phyloP scores from a whole-genome alignment of 2,329 filamentous ascomycete species.

The Aureobasidium zeae region DNA sequence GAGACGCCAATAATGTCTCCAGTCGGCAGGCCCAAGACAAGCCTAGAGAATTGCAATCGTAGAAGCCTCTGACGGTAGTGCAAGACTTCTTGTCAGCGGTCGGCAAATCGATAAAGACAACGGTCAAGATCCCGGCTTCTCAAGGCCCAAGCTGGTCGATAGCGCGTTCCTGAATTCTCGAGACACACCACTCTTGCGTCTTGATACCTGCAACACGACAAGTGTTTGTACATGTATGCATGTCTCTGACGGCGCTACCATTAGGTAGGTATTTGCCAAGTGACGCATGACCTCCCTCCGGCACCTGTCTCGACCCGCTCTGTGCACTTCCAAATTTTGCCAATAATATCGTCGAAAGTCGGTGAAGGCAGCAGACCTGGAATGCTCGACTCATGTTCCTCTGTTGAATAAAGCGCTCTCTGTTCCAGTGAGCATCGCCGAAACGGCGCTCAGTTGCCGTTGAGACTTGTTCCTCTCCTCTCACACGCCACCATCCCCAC shows the following conservation, averaged over 20 bases:
- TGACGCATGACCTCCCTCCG: conserved; percentile 4
- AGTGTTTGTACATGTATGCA: background rate
- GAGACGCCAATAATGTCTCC: background rate
- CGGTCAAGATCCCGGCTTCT: too few relatives aligned
- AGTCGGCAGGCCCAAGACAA: background rate
- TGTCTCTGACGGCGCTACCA: background rate
- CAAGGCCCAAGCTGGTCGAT: conserved; percentile 4
- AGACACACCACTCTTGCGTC: too few relatives aligned
- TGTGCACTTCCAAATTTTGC: conserved; percentile 1
- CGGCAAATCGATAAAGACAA: conserved; percentile 9
- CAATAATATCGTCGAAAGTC: conserved; percentile 9
- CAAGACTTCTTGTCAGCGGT: background rate
- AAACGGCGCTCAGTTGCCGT: conserved; percentile 6
- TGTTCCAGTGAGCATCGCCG: conserved; percentile 3
- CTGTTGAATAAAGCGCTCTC: background rate
- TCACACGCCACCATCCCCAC: conserved; percentile 13
- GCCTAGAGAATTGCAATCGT: background rate
- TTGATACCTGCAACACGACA: too few relatives aligned
- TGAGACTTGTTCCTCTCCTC: conserved; percentile 8
- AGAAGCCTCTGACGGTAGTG: conserved; percentile 9
- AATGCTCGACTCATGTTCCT: background rate
- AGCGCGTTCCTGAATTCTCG: background rate
- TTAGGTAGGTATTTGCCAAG: too few relatives aligned
- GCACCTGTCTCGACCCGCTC: conserved; percentile 1
- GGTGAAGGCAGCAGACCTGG: conserved; percentile 2